Conservation (phyloP, 2,329 filamentous ascomycete genomes). For the Alternaria tenuissima region DNA sequence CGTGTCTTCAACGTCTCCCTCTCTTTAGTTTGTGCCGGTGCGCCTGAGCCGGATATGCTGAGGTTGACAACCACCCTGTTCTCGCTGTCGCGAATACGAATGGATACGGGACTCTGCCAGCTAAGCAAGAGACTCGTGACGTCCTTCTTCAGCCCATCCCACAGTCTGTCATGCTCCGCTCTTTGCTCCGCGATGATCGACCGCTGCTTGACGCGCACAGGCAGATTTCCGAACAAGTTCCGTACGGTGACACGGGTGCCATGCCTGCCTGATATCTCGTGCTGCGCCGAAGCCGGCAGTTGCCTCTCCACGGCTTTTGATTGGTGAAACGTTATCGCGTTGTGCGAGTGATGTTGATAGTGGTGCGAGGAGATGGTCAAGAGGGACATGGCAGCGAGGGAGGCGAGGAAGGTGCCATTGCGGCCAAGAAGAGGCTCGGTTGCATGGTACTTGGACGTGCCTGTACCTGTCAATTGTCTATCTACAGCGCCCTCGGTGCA, state of each 20-base stretch:
- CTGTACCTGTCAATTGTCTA: slow-evolving; percentile 56
- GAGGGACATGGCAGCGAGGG: slow-evolving; percentile 77
- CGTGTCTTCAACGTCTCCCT: slow-evolving; percentile 11
- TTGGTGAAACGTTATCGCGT: slow-evolving; percentile 74
- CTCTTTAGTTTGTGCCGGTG: background rate
- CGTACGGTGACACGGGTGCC: slow-evolving; percentile 80
- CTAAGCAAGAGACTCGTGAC: slow-evolving; percentile 74
- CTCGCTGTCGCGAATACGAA: slow-evolving; percentile 66
- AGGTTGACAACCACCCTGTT: slow-evolving; percentile 50
- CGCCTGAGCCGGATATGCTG: slow-evolving; percentile 22
- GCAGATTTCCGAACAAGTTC: slow-evolving; percentile 88
- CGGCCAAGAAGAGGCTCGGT: slow-evolving; percentile 66
- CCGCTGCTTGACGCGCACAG: slow-evolving; percentile 86
- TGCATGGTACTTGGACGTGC: slow-evolving; percentile 74
- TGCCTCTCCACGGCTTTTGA: slow-evolving; percentile 71
- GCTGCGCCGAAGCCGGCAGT: slow-evolving; percentile 66
- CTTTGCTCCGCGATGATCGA: slow-evolving; percentile 61
- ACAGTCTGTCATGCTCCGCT: slow-evolving; percentile 67
- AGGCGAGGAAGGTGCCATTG: slow-evolving; percentile 78
- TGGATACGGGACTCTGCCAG: slow-evolving; percentile 65
- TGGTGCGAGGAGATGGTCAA: slow-evolving; percentile 79
- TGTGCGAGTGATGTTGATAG: slow-evolving; percentile 65
- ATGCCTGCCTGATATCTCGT: slow-evolving; percentile 64
- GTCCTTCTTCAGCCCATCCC: slow-evolving; percentile 67
- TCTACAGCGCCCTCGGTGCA: slow-evolving; percentile 3